Evolutionary conservation across 2,329 filamentous ascomycete species (phyloP), one percentile per base, ranked within the genome.

Genomic region (Aspergillus caelatus): DNA sequence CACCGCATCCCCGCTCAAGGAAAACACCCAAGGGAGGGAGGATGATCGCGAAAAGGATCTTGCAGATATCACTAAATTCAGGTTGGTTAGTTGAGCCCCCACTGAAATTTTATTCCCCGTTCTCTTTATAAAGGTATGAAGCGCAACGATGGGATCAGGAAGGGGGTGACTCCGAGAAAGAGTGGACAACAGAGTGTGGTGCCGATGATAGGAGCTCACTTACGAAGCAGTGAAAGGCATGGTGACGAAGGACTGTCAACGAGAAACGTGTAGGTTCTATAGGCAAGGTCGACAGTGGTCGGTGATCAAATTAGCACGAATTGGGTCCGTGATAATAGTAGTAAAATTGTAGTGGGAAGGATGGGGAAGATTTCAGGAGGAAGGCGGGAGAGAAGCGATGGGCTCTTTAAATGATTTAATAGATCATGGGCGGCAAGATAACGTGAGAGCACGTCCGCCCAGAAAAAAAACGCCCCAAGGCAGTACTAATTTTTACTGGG

Each of bases 1-100:
- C 88, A 77, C 90, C 90, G 83, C 93, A 96, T 74, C 93, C 93
- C 72, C 91, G 89, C 89, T 97, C 93, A 71, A 97, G 91, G 87
- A 96, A 95, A 78, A 97, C 93, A 83, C 93, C 93, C 61, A 97
- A 82, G 77, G 93, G 93, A 62, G 93, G 93, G 69, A 97, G 88
- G 83, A 97, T 83, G 84, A 97, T 84, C 84, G 93, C 93, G 82
- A 96, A 86, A 82, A 96, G 86, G 85, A 91, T 90, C 83, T 91
- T 91, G 87, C 88, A 89, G 81, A 91, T 88, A 78, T 92, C 89
- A 78, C 89, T 91, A 72, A 12, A 36, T 19, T 10, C 34, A 28
- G 53, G 45, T 60, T n/a, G 46, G 63, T 68, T 41, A 67, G 57
- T 16, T n/a, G n/a, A 23, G 39, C 32, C 21, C 19, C 8, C 34